A percentile compares a stretch with the other conserved stretches of the same genome.
Evolutionary conservation across 306 rosid species (phyloP).

Genomic region (Citrullus mucosospermus): DNA sequence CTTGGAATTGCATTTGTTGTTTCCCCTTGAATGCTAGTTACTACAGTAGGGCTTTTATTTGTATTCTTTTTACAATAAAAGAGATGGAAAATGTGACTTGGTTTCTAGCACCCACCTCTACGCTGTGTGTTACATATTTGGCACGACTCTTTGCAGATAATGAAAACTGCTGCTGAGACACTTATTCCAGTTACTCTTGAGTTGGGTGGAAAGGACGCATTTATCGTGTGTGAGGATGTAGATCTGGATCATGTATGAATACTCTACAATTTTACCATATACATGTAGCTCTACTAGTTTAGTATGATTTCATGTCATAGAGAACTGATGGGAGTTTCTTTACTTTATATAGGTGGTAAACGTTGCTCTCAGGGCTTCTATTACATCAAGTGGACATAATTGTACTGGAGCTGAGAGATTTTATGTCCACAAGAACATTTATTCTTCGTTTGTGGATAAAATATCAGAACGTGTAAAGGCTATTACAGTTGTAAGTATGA

Average conservation of each 20-base stretch:
- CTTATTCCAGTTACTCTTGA: conserved; percentile 87
- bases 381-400: conserved; percentile 95
- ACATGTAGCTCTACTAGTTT: neutral
- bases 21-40: neutral
- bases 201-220: conserved; percentile 99
- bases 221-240: conserved; percentile 84
- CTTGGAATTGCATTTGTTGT: neutral
- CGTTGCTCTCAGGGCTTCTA: conserved; percentile 84
- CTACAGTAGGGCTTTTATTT: neutral
- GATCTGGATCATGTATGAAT: conserved; percentile 74
- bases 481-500: conserved; percentile 64
- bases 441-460: conserved; percentile 62
- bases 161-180: conserved; percentile 77
- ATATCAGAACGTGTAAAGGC: conserved; percentile 70
- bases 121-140: conserved; percentile 7
- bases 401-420: conserved; percentile 98
- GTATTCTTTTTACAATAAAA: neutral
- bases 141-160: conserved; percentile 50
- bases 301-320: neutral
- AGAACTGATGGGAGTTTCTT: conserved; percentile 14
- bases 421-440: conserved; percentile 69
- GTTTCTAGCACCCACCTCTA: neutral
- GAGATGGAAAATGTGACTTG: neutral
- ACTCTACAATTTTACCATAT: conserved; percentile 1
- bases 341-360: conserved; percentile 59